Conservation (phyloP, 345 rosid genomes). For the Balakata baccata region DNA sequence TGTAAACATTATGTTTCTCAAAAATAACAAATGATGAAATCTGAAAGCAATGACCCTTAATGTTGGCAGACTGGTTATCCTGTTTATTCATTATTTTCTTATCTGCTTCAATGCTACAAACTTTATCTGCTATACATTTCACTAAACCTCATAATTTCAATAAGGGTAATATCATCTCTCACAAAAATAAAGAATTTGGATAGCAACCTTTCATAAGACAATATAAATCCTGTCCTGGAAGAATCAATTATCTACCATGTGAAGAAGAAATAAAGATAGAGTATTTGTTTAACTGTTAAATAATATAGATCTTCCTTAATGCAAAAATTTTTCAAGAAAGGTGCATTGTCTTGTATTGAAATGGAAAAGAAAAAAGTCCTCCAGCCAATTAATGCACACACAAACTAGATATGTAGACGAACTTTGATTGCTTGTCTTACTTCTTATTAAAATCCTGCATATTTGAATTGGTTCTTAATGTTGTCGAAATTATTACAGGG, state of each 20-base stretch:
- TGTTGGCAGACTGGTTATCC: neutral
- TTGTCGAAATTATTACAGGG: slow-evolving; percentile 55
- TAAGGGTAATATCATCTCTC: neutral
- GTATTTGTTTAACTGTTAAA: neutral
- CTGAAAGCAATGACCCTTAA: neutral
- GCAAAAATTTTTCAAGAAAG: neutral
- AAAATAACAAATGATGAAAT: neutral
- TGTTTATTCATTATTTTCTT: neutral
- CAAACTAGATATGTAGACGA: neutral
- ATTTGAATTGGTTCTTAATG: slow-evolving; percentile 2
- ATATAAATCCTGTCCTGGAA: neutral
- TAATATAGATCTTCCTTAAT: neutral
- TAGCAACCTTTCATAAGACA: neutral
- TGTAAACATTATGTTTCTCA: no score
- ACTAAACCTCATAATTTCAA: neutral
- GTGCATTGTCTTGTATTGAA: neutral
- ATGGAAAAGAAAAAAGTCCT: neutral
- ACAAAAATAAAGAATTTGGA: neutral
- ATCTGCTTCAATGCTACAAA: neutral
- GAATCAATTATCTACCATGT: neutral
- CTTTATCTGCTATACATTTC: neutral
- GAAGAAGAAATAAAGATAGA: neutral
- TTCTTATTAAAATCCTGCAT: neutral
- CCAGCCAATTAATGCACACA: neutral
- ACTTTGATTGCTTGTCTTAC: neutral